Conservation (phyloP, 257 asterid species). For the Solanum bulbocastanum region DNA sequence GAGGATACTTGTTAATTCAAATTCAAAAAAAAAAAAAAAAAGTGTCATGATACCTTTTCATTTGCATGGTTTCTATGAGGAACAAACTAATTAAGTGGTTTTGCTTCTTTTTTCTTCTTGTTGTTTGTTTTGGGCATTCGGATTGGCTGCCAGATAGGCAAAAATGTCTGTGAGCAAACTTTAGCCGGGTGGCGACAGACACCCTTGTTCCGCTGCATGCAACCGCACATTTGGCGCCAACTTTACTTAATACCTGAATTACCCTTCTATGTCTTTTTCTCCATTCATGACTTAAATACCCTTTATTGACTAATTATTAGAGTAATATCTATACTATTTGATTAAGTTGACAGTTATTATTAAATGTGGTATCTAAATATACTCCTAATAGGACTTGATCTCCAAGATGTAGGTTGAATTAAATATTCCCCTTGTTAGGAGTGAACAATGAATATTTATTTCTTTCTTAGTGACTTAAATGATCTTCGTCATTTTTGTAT, state of each 20-base stretch:
- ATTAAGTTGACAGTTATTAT: not conserved
- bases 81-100: not conserved
- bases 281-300: not conserved
- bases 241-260: not conserved
- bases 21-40: not conserved
- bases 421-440: not conserved
- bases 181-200: constrained; percentile 17
- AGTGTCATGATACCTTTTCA: not conserved
- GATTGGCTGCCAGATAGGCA: not conserved
- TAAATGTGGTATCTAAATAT: not conserved
- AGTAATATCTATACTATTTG: not conserved
- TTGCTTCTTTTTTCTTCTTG: not conserved
- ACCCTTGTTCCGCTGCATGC: constrained; percentile 14
- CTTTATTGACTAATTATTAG: not conserved
- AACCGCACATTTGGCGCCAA: constrained; percentile 18
- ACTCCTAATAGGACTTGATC: not conserved
- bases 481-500: not conserved
- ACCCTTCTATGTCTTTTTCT: not conserved
- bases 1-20: not conserved
- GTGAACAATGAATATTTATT: not conserved
- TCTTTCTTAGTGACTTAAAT: too few relatives aligned
- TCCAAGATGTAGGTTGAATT: not conserved
- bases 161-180: not conserved
- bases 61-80: not conserved
- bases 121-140: not conserved